A percentile compares a stretch with the other conserved stretches of the same genome.
These are phyloP conservation scores for Heterobasidion occidentale DNA, from an alignment of 1,284 basidiomycete genomes.

Conservation along the genomic window DNA sequence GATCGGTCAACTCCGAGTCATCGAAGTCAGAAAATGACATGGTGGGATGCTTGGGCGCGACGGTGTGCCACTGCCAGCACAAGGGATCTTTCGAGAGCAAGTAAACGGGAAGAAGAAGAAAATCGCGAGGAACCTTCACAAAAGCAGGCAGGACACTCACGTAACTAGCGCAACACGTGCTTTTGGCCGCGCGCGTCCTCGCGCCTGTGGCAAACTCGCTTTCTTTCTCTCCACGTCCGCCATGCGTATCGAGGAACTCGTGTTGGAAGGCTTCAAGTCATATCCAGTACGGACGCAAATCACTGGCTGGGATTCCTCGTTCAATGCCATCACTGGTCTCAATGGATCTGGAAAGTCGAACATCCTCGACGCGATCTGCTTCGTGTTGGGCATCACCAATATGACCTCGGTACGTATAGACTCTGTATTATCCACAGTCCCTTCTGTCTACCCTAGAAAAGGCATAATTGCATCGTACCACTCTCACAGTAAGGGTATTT, in stretches of 20 bases:
- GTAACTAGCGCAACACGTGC: neutral
- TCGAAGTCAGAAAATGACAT: constrained; percentile 21
- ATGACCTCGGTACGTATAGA: constrained; percentile 62
- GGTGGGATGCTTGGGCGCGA: neutral
- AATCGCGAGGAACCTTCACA: neutral
- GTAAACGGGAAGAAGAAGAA: too few relatives aligned
- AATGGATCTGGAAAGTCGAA: constrained; percentile 96
- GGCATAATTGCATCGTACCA: too few relatives aligned
- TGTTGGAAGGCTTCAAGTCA: constrained; percentile 90
- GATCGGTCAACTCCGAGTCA: constrained; percentile 35
- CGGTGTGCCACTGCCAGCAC: too few relatives aligned
- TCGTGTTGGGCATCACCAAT: constrained; percentile 95
- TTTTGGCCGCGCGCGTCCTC: neutral
- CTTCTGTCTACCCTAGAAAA: too few relatives aligned
- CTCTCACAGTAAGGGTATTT: too few relatives aligned
- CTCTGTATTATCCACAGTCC: too few relatives aligned
- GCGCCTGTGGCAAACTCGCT: constrained; percentile 4
- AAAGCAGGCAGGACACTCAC: neutral
- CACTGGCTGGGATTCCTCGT: constrained; percentile 91
- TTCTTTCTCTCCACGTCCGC: neutral
- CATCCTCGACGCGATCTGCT: constrained; percentile 96
- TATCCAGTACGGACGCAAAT: constrained; percentile 95
- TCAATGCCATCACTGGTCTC: constrained; percentile 96
- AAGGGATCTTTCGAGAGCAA: too few relatives aligned
- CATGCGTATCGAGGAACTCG: constrained; percentile 80